Evolutionary conservation across 78 protist species (phyloP), one percentile per base, ranked within the genome.

Genomic region (Fonticula alba): DNA sequence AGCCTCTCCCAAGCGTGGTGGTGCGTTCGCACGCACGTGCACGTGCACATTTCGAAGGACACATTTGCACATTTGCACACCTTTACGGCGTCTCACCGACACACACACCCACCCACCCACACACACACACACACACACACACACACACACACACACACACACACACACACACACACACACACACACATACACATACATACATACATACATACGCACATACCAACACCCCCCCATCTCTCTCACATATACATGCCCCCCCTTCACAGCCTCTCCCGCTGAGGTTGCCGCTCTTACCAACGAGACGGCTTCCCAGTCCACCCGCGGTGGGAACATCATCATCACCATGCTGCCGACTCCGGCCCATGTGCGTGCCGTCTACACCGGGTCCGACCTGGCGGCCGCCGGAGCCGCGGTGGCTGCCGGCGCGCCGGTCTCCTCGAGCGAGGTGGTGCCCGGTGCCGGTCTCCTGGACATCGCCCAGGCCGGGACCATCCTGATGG

Each of bases 401-500:
- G 7, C 17, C 15, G 27, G 24, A 53, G 33, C 33, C 36, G 58
- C 27, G 24, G 15, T n/a, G n/a, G n/a, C n/a, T n/a, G n/a, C n/a
- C n/a, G n/a, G n/a, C n/a, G n/a, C n/a, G n/a, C n/a, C n/a, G n/a
- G n/a, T n/a, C n/a, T n/a, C n/a, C n/a, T n/a, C n/a, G n/a, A n/a
- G n/a, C n/a, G n/a, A n/a, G n/a, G n/a, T n/a, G n/a, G n/a, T n/a
- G n/a, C n/a, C n/a, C n/a, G n/a, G n/a, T n/a, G 43, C 17, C 43
- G 17, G 7, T 7, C 43, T 38, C 7, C 3, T 76, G 29, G 1
- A 27, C 27, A 14, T 54, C 9, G 62, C 62, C 31, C 54, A 53
- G 32, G 32, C 50, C 36, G 74, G 70, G 43, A 26, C 73, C 4
- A 40, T 84, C 19, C 37, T 75, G 51, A 72, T 83, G n/a, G 93